These are phyloP conservation scores for Saturnispora ahearnii DNA, from an alignment of 805 yeast genomes.

Conservation along the genomic window DNA sequence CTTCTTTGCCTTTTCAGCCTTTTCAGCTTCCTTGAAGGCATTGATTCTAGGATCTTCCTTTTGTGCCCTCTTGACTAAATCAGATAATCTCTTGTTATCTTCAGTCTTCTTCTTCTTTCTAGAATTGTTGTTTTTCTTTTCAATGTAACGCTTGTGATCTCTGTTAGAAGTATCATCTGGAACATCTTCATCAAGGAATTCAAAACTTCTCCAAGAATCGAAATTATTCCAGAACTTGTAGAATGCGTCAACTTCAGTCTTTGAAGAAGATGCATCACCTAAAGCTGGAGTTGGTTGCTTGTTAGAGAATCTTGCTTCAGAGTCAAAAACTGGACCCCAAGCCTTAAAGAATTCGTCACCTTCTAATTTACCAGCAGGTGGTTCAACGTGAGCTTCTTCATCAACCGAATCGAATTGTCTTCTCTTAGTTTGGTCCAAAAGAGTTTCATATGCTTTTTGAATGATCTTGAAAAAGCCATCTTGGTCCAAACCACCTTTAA, in stretches of 20 bases:
- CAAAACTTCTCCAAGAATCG: conserved; percentile 98
- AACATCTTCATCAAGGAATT: conserved; percentile 96
- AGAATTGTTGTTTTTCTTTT: conserved; percentile 92
- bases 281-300: conserved; percentile 80
- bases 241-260: conserved; percentile 77
- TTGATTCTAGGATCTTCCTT: conserved; percentile 92
- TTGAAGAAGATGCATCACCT: conserved; percentile 59
- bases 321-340: conserved; percentile 85
- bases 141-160: conserved; percentile 98
- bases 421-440: conserved; percentile 80
- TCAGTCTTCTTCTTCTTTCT: conserved; percentile 97
- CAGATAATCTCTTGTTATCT: conserved; percentile 83
- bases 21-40: conserved; percentile 86
- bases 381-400: conserved; percentile 71
- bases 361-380: conserved; percentile 51
- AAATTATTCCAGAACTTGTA: conserved; percentile 89
- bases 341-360: conserved; percentile 70
- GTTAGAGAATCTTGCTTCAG: conserved; percentile 89
- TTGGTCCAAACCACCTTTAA: conserved; percentile 76
- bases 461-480: conserved; percentile 97
- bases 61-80: conserved; percentile 80
- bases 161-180: conserved; percentile 99
- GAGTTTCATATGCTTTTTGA: conserved; percentile 89
- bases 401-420: conserved; percentile 95
- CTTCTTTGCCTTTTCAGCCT: conserved; percentile 85